phyloP scores from a whole-genome alignment of 768 basidiomycete species.

The Fomitopsis serialis region DNA sequence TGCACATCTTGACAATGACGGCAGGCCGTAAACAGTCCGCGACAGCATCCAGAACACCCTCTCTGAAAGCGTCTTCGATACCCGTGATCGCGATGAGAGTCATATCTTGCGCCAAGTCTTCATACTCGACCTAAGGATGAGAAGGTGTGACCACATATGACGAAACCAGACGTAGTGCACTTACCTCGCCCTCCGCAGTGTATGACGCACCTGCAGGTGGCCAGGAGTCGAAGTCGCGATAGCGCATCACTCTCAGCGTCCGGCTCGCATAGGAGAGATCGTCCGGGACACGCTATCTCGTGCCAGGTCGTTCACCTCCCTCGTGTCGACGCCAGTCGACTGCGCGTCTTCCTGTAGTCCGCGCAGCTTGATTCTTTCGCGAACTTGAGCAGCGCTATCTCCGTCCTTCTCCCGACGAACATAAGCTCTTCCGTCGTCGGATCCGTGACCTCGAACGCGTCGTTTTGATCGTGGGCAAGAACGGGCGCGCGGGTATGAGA shows the following conservation, averaged over 20 bases:
- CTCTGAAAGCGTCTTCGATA: constrained; percentile 93
- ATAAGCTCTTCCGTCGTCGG: constrained; percentile 49
- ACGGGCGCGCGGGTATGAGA: constrained; percentile 10
- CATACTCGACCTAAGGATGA: constrained; percentile 52
- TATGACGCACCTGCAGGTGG: constrained; percentile 52
- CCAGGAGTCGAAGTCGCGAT: constrained; percentile 83
- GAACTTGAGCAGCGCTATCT: constrained; percentile 85
- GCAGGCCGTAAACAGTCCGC: constrained; percentile 83
- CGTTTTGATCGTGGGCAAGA: not conserved
- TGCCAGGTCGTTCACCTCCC: constrained; percentile 57
- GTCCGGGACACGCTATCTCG: constrained; percentile 85
- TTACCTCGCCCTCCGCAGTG: constrained; percentile 49
- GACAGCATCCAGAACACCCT: constrained; percentile 87
- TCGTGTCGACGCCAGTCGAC: constrained; percentile 43
- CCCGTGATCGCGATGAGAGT: constrained; percentile 88
- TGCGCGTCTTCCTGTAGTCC: constrained; percentile 59
- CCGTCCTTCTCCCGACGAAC: constrained; percentile 93
- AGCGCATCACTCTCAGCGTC: constrained; percentile 91
- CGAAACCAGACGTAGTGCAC: constrained; percentile 8
- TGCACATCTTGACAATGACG: constrained; percentile 96
- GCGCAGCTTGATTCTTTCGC: constrained; percentile 78
- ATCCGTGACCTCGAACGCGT: constrained; percentile 54
- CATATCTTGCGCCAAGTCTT: constrained; percentile 62
- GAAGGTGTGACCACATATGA: not conserved
- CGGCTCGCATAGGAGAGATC: constrained; percentile 97